A percentile compares a stretch with the other conserved stretches of the same genome.
phyloP scores from a whole-genome alignment of 768 basidiomycete genomes.

The Leccinum ochraceum region DNA sequence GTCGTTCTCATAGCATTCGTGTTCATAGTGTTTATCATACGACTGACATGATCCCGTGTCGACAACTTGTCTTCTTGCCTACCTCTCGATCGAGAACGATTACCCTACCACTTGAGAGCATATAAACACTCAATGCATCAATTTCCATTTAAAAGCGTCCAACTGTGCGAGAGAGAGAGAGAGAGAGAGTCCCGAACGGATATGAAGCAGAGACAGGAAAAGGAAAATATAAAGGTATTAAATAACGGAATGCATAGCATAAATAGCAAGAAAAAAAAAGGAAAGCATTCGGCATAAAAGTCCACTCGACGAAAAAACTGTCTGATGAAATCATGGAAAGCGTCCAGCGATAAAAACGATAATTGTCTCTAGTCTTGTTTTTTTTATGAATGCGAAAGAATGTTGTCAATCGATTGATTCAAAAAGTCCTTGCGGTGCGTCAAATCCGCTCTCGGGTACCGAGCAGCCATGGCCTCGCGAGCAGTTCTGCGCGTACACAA shows the following conservation, averaged over 20 bases:
- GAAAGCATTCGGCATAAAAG: conserved; percentile 10
- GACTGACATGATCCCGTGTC: conserved; percentile 47
- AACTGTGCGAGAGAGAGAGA: background rate
- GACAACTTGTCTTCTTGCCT: background rate
- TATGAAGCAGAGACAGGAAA: conserved; percentile 3
- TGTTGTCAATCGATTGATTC: conserved; percentile 66
- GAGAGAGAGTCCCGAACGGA: conserved; percentile 14
- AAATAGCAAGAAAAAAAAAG: background rate
- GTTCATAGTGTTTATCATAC: conserved; percentile 71
- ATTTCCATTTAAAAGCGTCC: background rate
- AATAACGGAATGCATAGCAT: conserved; percentile 8
- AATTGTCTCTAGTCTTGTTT: background rate
- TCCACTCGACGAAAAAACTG: conserved; percentile 12
- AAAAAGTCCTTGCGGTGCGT: conserved; percentile 57
- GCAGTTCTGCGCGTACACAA: conserved; percentile 44
- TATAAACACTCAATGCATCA: background rate
- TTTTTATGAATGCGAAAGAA: conserved; percentile 54
- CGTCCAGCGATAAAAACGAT: conserved; percentile 3
- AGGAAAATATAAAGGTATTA: conserved; percentile 3
- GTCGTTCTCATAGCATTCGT: conserved; percentile 70
- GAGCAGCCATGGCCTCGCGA: conserved; percentile 59
- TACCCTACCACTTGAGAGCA: background rate
- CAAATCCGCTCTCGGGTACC: conserved; percentile 71
- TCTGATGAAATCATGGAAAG: background rate
- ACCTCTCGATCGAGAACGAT: background rate